These are phyloP conservation scores for Thielaviopsis populi DNA, from an alignment of 2,329 filamentous ascomycete species.

Conservation along the genomic window DNA sequence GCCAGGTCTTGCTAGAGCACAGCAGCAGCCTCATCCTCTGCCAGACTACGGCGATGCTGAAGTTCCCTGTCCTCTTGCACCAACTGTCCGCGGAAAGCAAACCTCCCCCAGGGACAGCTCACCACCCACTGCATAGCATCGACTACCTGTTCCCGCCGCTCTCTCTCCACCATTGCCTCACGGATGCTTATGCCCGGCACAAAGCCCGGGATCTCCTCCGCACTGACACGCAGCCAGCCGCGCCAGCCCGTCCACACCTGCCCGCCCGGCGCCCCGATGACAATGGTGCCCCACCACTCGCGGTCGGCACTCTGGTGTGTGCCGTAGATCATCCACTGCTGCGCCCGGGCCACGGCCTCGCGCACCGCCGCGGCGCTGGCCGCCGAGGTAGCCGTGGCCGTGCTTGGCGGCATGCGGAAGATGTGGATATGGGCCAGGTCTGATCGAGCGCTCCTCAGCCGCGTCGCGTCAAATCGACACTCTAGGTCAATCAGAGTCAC, in stretches of 20 bases:
- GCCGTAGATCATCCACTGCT: conserved; percentile 38
- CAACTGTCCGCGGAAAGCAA: conserved; percentile 25
- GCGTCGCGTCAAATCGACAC: conserved; percentile 38
- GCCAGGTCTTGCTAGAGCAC: neutral
- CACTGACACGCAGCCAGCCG: conserved; percentile 40
- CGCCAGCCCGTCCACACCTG: conserved; percentile 16
- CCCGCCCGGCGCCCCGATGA: conserved; percentile 33
- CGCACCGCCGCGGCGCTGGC: conserved; percentile 21
- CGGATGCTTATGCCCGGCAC: conserved; percentile 27
- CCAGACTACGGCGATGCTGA: neutral
- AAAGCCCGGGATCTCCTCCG: conserved; percentile 29
- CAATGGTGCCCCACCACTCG: conserved; percentile 44
- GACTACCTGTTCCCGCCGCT: conserved; percentile 27
- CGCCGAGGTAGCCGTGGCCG: conserved; percentile 18
- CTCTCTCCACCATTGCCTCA: conserved; percentile 31
- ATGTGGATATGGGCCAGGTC: conserved; percentile 39
- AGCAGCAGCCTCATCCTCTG: neutral
- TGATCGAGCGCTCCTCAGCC: conserved; percentile 26
- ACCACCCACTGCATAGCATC: conserved; percentile 29
- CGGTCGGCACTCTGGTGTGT: conserved; percentile 29
- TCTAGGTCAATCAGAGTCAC: conserved; percentile 42
- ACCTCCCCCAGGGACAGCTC: conserved; percentile 33
- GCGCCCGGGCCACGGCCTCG: conserved; percentile 28
- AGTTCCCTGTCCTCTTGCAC: neutral
- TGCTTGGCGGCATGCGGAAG: conserved; percentile 27